Conservation (phyloP, 2,329 filamentous ascomycete genomes). For the Madurella fahalii region DNA sequence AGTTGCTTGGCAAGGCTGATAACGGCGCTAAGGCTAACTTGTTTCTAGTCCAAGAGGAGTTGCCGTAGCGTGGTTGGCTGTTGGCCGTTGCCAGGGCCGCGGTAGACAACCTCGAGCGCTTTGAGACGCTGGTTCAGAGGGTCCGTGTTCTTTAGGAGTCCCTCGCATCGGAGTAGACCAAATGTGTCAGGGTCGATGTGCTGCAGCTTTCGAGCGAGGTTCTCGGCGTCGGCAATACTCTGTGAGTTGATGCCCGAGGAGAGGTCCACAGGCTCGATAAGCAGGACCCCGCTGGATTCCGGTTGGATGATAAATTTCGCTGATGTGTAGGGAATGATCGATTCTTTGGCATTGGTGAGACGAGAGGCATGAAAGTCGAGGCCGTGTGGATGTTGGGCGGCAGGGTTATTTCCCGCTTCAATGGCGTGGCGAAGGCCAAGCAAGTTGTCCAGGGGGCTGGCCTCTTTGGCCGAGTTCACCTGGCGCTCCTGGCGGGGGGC, state of each 20-base stretch:
- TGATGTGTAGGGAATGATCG: not conserved
- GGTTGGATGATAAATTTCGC: not conserved
- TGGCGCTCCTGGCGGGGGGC: not conserved
- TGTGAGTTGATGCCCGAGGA: not conserved
- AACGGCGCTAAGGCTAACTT: not conserved
- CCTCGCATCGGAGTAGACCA: conserved; percentile 1
- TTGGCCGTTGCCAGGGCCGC: not conserved
- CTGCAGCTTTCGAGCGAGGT: not conserved
- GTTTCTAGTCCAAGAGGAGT: not conserved
- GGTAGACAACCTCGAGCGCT: not conserved
- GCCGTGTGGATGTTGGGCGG: not conserved
- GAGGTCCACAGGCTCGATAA: not conserved
- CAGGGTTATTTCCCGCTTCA: not conserved
- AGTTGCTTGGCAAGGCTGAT: conserved; percentile 11
- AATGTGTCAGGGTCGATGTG: conserved; percentile 1
- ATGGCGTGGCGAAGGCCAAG: not conserved
- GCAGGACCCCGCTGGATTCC: not conserved
- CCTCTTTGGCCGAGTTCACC: not conserved
- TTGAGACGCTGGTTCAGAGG: not conserved
- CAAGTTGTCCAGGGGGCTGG: not conserved
- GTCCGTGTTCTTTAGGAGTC: not conserved
- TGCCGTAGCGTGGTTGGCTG: conserved; percentile 3
- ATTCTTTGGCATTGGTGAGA: not conserved
- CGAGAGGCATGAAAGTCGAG: not conserved
- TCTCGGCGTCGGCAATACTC: not conserved